Conservation (phyloP, 176 grass and related monocot genomes). For the Metroxylon sagu region DNA sequence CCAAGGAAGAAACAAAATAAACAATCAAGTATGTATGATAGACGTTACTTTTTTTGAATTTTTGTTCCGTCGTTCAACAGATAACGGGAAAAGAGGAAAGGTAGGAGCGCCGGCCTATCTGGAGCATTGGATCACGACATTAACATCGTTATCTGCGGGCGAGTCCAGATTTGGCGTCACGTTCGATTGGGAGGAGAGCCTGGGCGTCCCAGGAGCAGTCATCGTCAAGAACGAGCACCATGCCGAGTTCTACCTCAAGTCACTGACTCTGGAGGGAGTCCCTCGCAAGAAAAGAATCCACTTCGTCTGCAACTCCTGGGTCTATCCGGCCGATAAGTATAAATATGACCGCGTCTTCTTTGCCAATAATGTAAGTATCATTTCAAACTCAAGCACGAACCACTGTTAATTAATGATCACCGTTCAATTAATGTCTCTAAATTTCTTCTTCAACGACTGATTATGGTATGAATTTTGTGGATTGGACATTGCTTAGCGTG, state of each 20-base stretch:
- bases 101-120: conserved; percentile 35
- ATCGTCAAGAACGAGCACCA: conserved; percentile 50
- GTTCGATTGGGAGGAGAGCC: conserved; percentile 64
- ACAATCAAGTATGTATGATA: too few species aligned
- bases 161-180: conserved; percentile 37
- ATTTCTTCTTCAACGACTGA: too few species aligned
- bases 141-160: conserved; percentile 33
- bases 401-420: too few species aligned
- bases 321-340: conserved; percentile 34
- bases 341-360: conserved; percentile 66
- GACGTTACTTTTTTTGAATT: too few species aligned
- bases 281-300: conserved; percentile 48
- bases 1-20: too few species aligned
- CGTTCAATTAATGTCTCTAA: too few species aligned
- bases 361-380: conserved; percentile 49
- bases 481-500: too few species aligned
- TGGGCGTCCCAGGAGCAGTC: conserved; percentile 69
- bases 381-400: too few species aligned
- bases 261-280: conserved; percentile 55
- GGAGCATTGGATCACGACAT: conserved; percentile 34
- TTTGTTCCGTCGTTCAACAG: too few species aligned
- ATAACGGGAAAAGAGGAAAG: conserved; percentile 38
- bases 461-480: too few species aligned
- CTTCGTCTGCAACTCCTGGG: conserved; percentile 89
- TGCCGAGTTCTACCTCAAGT: conserved; percentile 61